Evolutionary conservation across 306 rosid species (phyloP), one percentile per base, ranked within the genome.

Genomic region (Arachis stenosperma): DNA sequence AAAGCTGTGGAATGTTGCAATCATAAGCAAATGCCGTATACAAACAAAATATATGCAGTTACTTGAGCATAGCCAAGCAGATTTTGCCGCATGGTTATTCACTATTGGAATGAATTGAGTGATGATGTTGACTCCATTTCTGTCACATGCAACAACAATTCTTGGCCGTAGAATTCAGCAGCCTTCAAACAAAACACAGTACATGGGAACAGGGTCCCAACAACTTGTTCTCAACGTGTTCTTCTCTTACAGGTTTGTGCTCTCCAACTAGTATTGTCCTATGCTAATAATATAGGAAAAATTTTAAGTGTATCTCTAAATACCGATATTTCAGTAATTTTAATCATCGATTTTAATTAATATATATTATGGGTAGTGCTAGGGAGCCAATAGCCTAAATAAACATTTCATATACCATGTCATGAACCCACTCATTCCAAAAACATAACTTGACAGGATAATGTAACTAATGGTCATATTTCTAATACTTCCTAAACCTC

Each of bases 161-260:
- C 50, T 0, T 27, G 69, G 70, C 87, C 85, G 85, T 84, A 69
- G 82, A 80, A 59, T 73, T 53, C 37, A 63, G 63, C 58, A 43
- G 65, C 65, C 10, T 7, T 33, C 14, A 48, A 6, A 33, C 37
- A 33, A 12, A 70, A 40, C 72, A 17, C 44, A 13, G 10, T 30
- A 58, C 44, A 6, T 3, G 6, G 33, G 17, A 29, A 7, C 48
- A 66, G 81, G 82, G 74, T 12, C 73, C 61, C 10, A 17, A 3
- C 14, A 9, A 53, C 14, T 7, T 70, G 8, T n/a, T 0, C 0
- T 69, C 81, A 29, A 57, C 77, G 77, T 75, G 74, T 64, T 60
- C 8, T 6, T 61, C 27, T 65, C 47, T 37, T 52, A 77, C 1
- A 22, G 69, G 69, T 12, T 11, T 11, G 9, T 27, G 3, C 9